A percentile compares a stretch with the other conserved stretches of the same genome.
phyloP scores from a whole-genome alignment of 441 rosid species.

The Adansonia gregorii region DNA sequence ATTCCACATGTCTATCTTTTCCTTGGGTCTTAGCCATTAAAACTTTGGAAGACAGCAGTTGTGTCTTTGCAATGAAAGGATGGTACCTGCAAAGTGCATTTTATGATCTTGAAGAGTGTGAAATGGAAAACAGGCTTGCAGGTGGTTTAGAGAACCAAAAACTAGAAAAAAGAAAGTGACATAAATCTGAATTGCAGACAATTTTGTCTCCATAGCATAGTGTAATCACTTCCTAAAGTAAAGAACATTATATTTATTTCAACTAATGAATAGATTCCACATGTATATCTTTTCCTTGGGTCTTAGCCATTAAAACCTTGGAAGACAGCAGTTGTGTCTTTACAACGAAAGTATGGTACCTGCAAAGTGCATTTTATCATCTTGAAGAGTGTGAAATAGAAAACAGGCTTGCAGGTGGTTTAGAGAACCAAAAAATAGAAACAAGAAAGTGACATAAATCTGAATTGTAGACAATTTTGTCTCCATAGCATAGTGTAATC shows the following conservation, averaged over 20 bases:
- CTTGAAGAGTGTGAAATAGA: not conserved
- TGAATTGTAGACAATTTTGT: slow-evolving; percentile 5
- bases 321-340: not conserved
- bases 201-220: not conserved
- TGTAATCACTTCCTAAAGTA: not conserved
- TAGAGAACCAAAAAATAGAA: not conserved
- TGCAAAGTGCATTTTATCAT: not conserved
- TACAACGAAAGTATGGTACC: not conserved
- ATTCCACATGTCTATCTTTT: not conserved
- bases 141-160: not conserved
- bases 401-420: slow-evolving; percentile 6
- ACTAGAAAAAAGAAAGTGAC: not conserved
- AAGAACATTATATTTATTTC: slow-evolving; percentile 2
- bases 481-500: not conserved
- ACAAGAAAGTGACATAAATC: slow-evolving; percentile 8
- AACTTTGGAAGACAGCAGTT: not conserved
- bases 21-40: not conserved
- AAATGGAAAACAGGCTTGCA: slow-evolving; percentile 9
- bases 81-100: not conserved
- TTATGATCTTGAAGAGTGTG: not conserved
- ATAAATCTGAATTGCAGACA: not conserved
- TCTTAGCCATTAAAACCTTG: not conserved
- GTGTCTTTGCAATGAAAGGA: not conserved
- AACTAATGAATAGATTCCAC: too few species aligned
- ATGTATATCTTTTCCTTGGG: not conserved